Evolutionary conservation across 2,329 filamentous ascomycete genomes (phyloP).

Genomic region (Tolypocladium paradoxum): DNA sequence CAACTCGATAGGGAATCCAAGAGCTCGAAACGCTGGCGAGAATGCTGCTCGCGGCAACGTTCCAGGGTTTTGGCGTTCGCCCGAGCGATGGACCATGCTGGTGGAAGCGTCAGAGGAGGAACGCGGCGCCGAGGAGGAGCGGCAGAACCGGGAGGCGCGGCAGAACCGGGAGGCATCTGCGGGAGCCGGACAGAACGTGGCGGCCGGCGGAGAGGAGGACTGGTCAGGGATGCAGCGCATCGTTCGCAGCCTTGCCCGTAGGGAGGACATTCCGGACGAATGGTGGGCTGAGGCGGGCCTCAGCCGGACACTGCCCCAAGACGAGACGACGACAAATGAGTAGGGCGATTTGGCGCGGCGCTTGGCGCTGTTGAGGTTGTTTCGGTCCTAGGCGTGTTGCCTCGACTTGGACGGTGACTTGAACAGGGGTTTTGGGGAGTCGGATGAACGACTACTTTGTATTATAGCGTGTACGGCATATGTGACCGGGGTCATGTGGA

Average conservation of each 20-base stretch:
- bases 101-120: not conserved
- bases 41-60: not conserved
- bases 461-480: not conserved
- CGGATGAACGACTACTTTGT: not conserved
- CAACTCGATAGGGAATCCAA: not conserved
- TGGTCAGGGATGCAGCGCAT: slow-evolving; percentile 59
- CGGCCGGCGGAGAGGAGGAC: slow-evolving; percentile 24
- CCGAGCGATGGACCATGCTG: not conserved
- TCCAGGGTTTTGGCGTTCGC: not conserved
- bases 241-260: slow-evolving; percentile 55
- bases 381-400: not conserved
- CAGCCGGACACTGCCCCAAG: slow-evolving; percentile 40
- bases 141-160: not conserved
- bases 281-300: slow-evolving; percentile 69
- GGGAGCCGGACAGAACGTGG: not conserved
- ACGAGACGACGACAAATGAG: slow-evolving; percentile 9
- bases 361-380: not conserved
- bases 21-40: not conserved
- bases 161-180: not conserved
- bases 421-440: not conserved
- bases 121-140: not conserved
- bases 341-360: not conserved
- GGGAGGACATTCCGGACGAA: slow-evolving; percentile 70
- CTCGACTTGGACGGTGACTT: not conserved
- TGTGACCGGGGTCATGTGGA: not conserved